phyloP scores from a whole-genome alignment of 208 protist genomes.

The Acanthamoeba royreba region DNA sequence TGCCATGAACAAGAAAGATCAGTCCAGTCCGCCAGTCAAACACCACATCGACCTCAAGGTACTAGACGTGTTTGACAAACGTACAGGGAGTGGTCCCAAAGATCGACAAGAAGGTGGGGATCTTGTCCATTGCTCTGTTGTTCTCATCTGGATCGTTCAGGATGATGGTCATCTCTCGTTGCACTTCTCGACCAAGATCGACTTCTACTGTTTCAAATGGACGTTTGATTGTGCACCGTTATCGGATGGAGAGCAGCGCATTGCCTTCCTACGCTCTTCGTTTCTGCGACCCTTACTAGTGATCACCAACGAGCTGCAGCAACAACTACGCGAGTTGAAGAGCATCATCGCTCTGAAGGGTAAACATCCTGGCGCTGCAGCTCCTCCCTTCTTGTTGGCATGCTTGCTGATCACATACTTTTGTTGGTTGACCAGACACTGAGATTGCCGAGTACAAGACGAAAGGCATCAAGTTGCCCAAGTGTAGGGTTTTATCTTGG shows the following conservation, averaged over 20 bases:
- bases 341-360: neutral
- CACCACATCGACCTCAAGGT: neutral
- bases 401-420: neutral
- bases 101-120: too few relatives aligned
- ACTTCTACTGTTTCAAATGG: conserved; percentile 30
- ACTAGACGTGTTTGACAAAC: neutral
- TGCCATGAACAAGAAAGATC: neutral
- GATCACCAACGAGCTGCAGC: neutral
- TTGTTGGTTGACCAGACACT: neutral
- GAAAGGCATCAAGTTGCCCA: neutral
- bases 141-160: neutral
- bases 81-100: neutral
- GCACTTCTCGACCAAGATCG: neutral
- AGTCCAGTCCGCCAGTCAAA: neutral
- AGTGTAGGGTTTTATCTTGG: neutral
- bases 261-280: neutral
- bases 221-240: neutral
- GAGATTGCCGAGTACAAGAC: neutral
- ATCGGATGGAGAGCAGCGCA: neutral
- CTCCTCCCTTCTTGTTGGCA: neutral
- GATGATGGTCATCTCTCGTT: neutral
- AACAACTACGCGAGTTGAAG: neutral
- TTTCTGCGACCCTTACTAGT: neutral
- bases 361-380: neutral
- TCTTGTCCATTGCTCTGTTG: neutral